A percentile compares a stretch with the other conserved stretches of the same genome.
phyloP scores from a whole-genome alignment of 164 flowering plant genomes.

The Stephania cephalantha region DNA sequence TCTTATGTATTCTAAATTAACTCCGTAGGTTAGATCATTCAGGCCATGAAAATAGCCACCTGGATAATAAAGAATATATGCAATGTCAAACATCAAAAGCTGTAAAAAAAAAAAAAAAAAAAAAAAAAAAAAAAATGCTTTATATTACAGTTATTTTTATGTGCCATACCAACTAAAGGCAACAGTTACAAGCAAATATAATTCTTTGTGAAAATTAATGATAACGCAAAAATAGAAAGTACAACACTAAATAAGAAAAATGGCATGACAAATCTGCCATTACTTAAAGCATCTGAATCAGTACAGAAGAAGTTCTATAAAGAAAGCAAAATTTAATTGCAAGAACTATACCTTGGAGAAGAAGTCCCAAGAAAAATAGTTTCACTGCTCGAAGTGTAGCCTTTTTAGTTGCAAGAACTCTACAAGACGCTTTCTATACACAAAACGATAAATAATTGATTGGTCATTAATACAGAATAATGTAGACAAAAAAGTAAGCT shows the following conservation, averaged over 20 bases:
- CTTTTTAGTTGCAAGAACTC: slow-evolving; percentile 40
- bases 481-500: no score
- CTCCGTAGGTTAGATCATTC: slow-evolving; percentile 54
- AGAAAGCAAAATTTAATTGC: no score
- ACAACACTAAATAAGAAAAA: slow-evolving; percentile 15
- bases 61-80: slow-evolving; percentile 9
- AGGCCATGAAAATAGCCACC: slow-evolving; percentile 75
- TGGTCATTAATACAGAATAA: no score
- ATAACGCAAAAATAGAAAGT: neutral
- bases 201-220: no score
- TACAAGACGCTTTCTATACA: slow-evolving; percentile 41
- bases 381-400: slow-evolving; percentile 48
- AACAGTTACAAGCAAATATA: neutral
- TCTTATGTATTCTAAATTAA: slow-evolving; percentile 51
- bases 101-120: neutral
- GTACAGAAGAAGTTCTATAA: no score
- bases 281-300: no score
- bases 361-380: slow-evolving; percentile 47
- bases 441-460: neutral
- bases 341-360: slow-evolving; percentile 54
- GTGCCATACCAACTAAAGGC: neutral
- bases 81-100: neutral
- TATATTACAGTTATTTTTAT: neutral
- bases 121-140: neutral
- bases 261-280: slow-evolving; percentile 82